Percentiles rank a stretch among this genome's conserved stretches.
Conservation (phyloP, 2,329 filamentous ascomycete genomes). For the Fusarium sp. region DNA sequence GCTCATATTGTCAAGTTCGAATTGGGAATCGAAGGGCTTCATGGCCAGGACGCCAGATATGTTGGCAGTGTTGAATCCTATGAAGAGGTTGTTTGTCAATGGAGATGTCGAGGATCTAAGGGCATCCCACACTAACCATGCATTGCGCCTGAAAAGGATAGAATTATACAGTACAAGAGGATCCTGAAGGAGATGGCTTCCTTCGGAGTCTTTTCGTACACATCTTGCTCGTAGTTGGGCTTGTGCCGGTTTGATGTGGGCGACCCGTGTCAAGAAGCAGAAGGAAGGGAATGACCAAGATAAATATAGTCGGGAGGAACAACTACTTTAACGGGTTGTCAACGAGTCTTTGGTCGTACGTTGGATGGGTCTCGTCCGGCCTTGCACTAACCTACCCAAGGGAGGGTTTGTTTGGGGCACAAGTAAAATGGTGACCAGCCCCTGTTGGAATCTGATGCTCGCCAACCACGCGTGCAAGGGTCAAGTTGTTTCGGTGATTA, state of each 20-base stretch:
- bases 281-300: not conserved
- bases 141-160: conserved; percentile 17
- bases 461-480: not conserved
- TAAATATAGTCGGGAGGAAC: not conserved
- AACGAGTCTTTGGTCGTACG: not conserved
- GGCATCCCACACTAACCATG: conserved; percentile 5
- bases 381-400: not conserved
- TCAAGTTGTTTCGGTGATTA: not conserved
- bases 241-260: not conserved
- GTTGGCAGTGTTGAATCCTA: conserved; percentile 22
- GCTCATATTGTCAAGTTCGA: conserved; percentile 1
- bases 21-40: conserved; percentile 11
- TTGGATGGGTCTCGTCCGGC: not conserved
- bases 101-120: not conserved
- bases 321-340: not conserved
- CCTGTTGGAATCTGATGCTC: not conserved
- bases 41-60: conserved; percentile 18
- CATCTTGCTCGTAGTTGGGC: not conserved
- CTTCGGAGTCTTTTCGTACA: conserved; percentile 8
- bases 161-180: conserved; percentile 15
- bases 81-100: not conserved
- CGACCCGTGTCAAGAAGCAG: not conserved
- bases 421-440: not conserved
- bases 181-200: conserved; percentile 18
- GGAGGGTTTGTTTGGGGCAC: not conserved